Base-by-base conservation (phyloP, 805 yeast genomes). In the Yarrowia sp. region DNA sequence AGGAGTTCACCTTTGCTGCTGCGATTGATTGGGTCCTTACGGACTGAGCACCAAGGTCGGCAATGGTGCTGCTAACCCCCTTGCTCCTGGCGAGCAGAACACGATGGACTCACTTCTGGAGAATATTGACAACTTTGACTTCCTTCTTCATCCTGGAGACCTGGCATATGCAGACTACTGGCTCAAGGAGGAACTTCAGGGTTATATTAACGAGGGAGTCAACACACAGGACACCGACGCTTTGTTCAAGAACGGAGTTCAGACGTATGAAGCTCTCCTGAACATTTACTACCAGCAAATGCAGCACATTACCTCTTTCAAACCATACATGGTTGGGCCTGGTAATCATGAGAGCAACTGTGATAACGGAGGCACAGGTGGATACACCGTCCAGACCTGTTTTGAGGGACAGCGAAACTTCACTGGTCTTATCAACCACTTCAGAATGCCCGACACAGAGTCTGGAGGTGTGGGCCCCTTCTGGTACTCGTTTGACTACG, bases 401-500 rank as follows among this genome's bases (percentile, higher is more conserved):
- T 64, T 61, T 24, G 66, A 62, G 12, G 70, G 71, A 30, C 75
- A 73, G 67, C 62, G 69, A 9, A 74, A 74, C 65, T 73, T 73
- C 26, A 67, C 74, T 8, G 72, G 70, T 14, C 70, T 68, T 62
- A 67, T 62, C 21, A 66, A 70, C 66, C 74, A 70, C 56, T 73
- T 69, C 69, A 63, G 69, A 49, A 73, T 73, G 76, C 76, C 76
- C 10, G 51, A 66, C n/a, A 54, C 35, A 17, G 73, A 68, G 52
- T 67, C 74, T 17, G 71, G 69, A 21, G 73, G 71, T 21, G 66
- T 61, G 26, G 65, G 68, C 10, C 73, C 72, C 38, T 69, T 73
- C 68, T 73, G 76, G 76, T 73, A 72, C 65, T 73, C 76, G 9
- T 73, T 70, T 35, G 74, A 73, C 44, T 72, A 73, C 64, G 74